Percentiles rank a stretch among this genome's conserved stretches.
phyloP scores from a whole-genome alignment of 2,329 filamentous ascomycete species.

The Penicillium hesseltinei region DNA sequence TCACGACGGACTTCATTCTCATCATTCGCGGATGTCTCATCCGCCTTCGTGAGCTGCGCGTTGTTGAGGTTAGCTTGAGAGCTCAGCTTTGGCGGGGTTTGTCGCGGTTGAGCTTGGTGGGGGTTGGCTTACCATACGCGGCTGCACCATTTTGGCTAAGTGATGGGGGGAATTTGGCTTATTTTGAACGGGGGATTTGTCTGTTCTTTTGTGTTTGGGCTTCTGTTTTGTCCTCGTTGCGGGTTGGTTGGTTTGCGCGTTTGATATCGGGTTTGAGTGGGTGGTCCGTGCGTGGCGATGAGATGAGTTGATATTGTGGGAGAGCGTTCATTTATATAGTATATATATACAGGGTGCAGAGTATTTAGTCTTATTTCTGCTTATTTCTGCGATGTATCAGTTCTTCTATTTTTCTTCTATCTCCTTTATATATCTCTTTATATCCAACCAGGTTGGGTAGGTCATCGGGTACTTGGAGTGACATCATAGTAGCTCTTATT shows the following conservation, averaged over 20 bases:
- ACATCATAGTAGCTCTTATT: slow-evolving; percentile 23
- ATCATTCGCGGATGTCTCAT: slow-evolving; percentile 73
- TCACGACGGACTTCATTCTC: slow-evolving; percentile 93
- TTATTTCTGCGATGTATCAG: background rate
- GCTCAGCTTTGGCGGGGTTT: slow-evolving; percentile 5
- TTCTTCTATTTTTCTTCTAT: background rate
- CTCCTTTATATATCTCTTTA: background rate
- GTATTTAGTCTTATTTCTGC: too few relatives aligned
- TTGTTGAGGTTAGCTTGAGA: background rate
- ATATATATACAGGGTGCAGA: background rate
- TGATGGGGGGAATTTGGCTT: background rate
- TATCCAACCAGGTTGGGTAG: background rate
- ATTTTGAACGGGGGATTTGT: background rate
- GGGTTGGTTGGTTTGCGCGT: slow-evolving; percentile 9
- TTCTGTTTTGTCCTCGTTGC: slow-evolving; percentile 2
- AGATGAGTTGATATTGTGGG: background rate
- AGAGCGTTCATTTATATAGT: background rate
- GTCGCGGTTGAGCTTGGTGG: background rate
- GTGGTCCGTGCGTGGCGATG: slow-evolving; percentile 26
- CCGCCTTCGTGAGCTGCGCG: slow-evolving; percentile 81
- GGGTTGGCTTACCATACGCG: slow-evolving; percentile 55
- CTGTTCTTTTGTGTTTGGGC: background rate
- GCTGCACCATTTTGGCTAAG: slow-evolving; percentile 50
- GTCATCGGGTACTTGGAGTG: slow-evolving; percentile 13
- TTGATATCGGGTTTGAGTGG: slow-evolving; percentile 19